Base-by-base conservation (phyloP, 2,329 filamentous ascomycete genomes). In the Neofusicoccum parvum region DNA sequence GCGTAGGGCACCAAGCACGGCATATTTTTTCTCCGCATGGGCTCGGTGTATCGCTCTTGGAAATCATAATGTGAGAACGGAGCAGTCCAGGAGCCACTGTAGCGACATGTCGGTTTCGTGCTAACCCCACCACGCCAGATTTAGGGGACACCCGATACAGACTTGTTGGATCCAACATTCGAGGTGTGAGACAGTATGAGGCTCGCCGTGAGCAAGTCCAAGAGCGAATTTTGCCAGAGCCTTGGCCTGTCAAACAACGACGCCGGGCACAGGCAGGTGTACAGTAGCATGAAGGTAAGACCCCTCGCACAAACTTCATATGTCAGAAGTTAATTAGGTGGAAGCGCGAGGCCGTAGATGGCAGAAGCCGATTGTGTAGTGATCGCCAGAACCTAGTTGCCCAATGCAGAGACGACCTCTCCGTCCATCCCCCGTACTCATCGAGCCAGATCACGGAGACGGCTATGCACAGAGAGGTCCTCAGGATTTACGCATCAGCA, bases 391-490 rank as follows among this genome's bases (percentile, higher is more conserved):
- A 60, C 32, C 56, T 60, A 20, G 41, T 60, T 5, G 15, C 43
- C 43, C 56, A 76, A 23, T 64, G 71, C 66, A 71, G 70, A 48
- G 62, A 76, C 53, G 70, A 71, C 39, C 68, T 75, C 2, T 67
- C 66, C 56, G 68, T 69, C n/a, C 81, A 81, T 4, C 56, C 43
- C 1, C 56, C 56, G 5, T 83, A 80, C 69, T 79, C 77, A 62
- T 82, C 80, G 72, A 76, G 78, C 62, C 79, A 83, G 56, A 78
- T 83, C 27, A 80, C 76, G 37, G 81, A 83, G 69, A 82, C 81
- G 3, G 79, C 79, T 7, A 81, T 77, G 54, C 80, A 83, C 65
- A 71, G 71, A 34, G 79, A 82, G 66, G 78, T 81, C 46, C 63
- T 81, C 62, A 72, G 71, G 27, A 78, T 83, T 48, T 82, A 79